These are phyloP conservation scores for Fusarium domesticum DNA, from an alignment of 2,329 filamentous ascomycete genomes.

Conservation along the genomic window DNA sequence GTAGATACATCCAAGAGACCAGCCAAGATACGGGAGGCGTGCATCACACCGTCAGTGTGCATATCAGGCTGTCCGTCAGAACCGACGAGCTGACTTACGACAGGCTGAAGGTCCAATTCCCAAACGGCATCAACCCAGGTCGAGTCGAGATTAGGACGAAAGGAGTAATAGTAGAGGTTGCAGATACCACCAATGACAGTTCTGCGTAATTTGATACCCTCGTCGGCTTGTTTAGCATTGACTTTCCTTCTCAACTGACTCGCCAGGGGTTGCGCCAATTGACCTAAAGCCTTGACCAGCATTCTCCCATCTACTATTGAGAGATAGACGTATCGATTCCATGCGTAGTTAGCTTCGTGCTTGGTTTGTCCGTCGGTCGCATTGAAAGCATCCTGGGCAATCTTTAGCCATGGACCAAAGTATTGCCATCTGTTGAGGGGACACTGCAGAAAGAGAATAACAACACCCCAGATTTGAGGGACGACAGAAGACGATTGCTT, in stretches of 20 bases:
- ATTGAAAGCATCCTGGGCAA: constrained; percentile 84
- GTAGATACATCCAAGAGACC: constrained; percentile 63
- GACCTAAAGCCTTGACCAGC: constrained; percentile 33
- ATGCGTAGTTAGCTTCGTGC: constrained; percentile 76
- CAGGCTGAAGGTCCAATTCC: constrained; percentile 67
- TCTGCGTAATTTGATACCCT: constrained; percentile 47
- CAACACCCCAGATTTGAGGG: constrained; percentile 84
- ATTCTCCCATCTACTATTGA: constrained; percentile 64
- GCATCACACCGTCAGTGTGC: constrained; percentile 50
- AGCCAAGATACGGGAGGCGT: constrained; percentile 67
- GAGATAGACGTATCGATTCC: constrained; percentile 79
- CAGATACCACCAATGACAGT: constrained; percentile 68
- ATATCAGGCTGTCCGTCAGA: constrained; percentile 35
- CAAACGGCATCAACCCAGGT: constrained; percentile 73
- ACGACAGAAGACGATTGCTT: constrained; percentile 56
- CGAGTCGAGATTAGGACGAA: constrained; percentile 65
- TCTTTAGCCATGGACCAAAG: constrained; percentile 69
- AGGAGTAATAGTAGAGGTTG: constrained; percentile 78
- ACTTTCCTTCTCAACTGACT: constrained; percentile 67
- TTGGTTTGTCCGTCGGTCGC: constrained; percentile 68
- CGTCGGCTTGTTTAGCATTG: constrained; percentile 53
- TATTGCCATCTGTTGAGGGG: constrained; percentile 68
- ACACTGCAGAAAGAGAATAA: constrained; percentile 73
- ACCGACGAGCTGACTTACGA: constrained; percentile 57
- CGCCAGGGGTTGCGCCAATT: constrained; percentile 64